Evolutionary conservation across 2,329 filamentous ascomycete genomes (phyloP), one percentile per base, ranked within the genome.

Genomic region (Scedosporium minutisporum): DNA sequence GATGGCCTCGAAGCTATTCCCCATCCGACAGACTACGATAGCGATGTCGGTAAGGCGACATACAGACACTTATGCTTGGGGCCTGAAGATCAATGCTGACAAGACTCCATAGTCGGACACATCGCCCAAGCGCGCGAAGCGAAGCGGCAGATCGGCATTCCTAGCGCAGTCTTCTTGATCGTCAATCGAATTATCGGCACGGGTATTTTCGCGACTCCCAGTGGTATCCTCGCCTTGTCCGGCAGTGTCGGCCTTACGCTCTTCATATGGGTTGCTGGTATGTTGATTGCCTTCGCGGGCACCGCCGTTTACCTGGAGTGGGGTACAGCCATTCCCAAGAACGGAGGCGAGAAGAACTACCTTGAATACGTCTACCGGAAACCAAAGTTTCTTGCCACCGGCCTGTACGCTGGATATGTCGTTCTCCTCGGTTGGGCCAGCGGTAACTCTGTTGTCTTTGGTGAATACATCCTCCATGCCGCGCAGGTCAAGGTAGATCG

Each of bases 381-480:
- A 66, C 86, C 86, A 1, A 79, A 76, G 67, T 87, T 87, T 69
- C 77, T 88, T 7, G 79, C 78, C 57, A 88, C 85, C 6, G 80
- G 79, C 14, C 74, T 87, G 62, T 88, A 87, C 71, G 76, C 80
- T 3, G 80, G 81, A 33, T 87, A 88, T 65, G 82, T 87, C 12
- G 69, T 89, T 27, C 77, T 89, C 1, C 79, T 88, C 18, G 84
- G 82, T 12, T 88, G 85, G 84, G 84, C 85, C 0, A 83, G 82
- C 6, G 83, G 83, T 14, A 89, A 89, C 72, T 87, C 82, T 0
- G 83, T 90, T 65, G 80, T 89, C 46, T 89, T 90, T 66, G 86
- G 86, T 64, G 85, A 88, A 70, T 89, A 89, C 72, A 84, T 90
- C 63, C 78, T 90, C 1, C 80, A 87, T 68, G 87, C 87, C 7